Percentiles rank a stretch among this genome's conserved stretches.
Evolutionary conservation across 164 flowering plant genomes (phyloP).

Genomic region (Saururus chinensis): DNA sequence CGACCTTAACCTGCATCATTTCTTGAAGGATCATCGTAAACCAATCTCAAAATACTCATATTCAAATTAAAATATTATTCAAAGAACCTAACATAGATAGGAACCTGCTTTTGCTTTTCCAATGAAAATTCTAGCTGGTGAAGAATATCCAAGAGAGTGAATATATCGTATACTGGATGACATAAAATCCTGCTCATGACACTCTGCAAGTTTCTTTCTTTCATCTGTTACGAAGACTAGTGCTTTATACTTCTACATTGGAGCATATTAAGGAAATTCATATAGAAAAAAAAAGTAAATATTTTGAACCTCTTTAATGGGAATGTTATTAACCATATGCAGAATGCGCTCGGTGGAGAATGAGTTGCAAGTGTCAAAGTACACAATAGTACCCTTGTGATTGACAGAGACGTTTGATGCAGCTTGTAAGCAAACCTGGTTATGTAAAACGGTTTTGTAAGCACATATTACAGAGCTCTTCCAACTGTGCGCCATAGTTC

Average conservation of each 20-base stretch:
- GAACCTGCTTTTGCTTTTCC: conserved; percentile 33
- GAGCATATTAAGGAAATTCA: not conserved
- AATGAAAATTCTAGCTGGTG: conserved; percentile 39
- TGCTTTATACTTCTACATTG: not conserved
- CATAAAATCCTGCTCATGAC: conserved; percentile 57
- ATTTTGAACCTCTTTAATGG: conserved; percentile 25
- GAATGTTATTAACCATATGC: conserved; percentile 15
- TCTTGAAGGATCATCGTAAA: not conserved
- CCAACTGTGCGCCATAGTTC: too few relatives aligned
- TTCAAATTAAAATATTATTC: too few relatives aligned
- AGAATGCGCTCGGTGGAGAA: conserved; percentile 65
- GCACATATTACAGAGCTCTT: not conserved
- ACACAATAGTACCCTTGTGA: conserved; percentile 33
- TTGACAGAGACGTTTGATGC: conserved; percentile 48
- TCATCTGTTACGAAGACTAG: conserved; percentile 17
- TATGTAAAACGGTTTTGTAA: not conserved
- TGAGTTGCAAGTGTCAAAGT: conserved; percentile 68
- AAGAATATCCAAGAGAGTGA: conserved; percentile 43
- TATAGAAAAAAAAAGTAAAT: not conserved
- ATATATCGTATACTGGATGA: conserved; percentile 60
- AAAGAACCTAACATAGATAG: not conserved
- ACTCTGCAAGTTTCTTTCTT: conserved; percentile 20
- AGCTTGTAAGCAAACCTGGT: conserved; percentile 63
- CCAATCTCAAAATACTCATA: not conserved
- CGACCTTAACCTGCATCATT: conserved; percentile 20